Evolutionary conservation across 805 yeast genomes (phyloP).

Genomic region (Wilhelminamyces savonicus): DNA sequence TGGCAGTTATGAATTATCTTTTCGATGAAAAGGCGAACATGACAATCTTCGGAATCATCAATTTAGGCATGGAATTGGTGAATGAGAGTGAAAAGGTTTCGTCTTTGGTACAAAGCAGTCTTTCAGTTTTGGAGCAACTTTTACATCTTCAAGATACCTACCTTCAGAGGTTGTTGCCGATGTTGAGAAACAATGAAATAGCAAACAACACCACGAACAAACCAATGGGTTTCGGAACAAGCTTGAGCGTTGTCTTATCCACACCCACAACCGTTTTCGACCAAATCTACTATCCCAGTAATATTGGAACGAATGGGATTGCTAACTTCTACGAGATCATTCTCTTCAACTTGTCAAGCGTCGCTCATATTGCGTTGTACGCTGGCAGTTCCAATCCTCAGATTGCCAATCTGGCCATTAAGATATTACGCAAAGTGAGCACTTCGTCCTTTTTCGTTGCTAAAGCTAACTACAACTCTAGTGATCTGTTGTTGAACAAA

Average conservation of each 20-base stretch:
- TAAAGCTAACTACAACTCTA: constrained; percentile 8
- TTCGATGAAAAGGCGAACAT: constrained; percentile 54
- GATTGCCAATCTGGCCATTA: constrained; percentile 49
- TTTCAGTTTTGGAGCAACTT: constrained; percentile 39
- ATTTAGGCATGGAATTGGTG: constrained; percentile 55
- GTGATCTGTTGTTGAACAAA: constrained; percentile 31
- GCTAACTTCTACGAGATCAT: constrained; percentile 67
- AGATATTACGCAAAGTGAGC: constrained; percentile 47
- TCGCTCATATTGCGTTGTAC: constrained; percentile 71
- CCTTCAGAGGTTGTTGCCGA: constrained; percentile 47
- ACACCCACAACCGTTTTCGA: constrained; percentile 18
- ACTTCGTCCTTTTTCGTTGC: constrained; percentile 40
- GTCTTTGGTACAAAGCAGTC: constrained; percentile 30
- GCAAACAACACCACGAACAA: constrained; percentile 1
- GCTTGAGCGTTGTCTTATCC: constrained; percentile 20
- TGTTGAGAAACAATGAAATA: constrained; percentile 34
- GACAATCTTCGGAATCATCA: constrained; percentile 50
- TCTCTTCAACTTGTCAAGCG: constrained; percentile 59
- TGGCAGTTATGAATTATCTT: constrained; percentile 54
- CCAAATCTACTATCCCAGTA: constrained; percentile 32
- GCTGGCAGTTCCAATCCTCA: constrained; percentile 50
- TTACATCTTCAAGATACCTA: constrained; percentile 55
- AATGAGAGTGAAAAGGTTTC: constrained; percentile 34
- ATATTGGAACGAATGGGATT: constrained; percentile 53
- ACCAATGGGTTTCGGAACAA: constrained; percentile 19